phyloP scores from a whole-genome alignment of 176 grass and related monocot genomes.

The Aegilops tauschii region DNA sequence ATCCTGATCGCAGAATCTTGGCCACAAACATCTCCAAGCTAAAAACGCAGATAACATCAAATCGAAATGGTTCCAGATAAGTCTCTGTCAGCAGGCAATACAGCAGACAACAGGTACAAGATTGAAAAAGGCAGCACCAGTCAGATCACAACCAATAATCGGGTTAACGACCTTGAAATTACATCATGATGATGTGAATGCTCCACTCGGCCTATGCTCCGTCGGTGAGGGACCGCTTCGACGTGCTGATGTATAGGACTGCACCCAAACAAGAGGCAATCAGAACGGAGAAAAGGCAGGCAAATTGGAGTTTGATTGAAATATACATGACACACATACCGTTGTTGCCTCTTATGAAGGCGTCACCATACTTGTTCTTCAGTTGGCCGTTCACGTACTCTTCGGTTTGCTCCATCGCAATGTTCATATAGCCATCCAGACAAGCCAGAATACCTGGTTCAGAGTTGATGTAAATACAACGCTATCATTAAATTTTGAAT shows the following conservation, averaged over 20 bases:
- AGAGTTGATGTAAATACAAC: neutral
- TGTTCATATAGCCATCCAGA: slow-evolving; percentile 97
- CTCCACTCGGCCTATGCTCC: slow-evolving; percentile 34
- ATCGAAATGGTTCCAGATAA: slow-evolving; percentile 6
- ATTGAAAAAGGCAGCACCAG: slow-evolving; percentile 13
- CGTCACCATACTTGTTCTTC: slow-evolving; percentile 98
- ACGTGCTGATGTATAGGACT: slow-evolving; percentile 92
- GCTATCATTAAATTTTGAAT: neutral
- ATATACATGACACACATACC: slow-evolving; percentile 48
- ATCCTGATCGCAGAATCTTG: neutral
- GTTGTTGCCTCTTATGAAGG: slow-evolving; percentile 98
- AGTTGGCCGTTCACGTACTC: slow-evolving; percentile 93
- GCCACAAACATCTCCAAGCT: neutral
- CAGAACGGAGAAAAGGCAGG: neutral
- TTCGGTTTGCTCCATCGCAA: slow-evolving; percentile 97
- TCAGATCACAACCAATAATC: slow-evolving; percentile 17
- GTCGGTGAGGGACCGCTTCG: slow-evolving; percentile 60
- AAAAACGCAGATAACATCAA: neutral
- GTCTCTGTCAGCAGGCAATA: neutral
- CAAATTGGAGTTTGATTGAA: neutral
- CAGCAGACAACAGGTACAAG: slow-evolving; percentile 17
- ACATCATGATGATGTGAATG: neutral
- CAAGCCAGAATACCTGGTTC: slow-evolving; percentile 79
- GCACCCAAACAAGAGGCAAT: slow-evolving; percentile 21
- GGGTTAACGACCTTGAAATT: neutral